These are phyloP conservation scores for Domatiomyces globalis DNA, from an alignment of 2,329 filamentous ascomycete genomes.

Conservation along the genomic window DNA sequence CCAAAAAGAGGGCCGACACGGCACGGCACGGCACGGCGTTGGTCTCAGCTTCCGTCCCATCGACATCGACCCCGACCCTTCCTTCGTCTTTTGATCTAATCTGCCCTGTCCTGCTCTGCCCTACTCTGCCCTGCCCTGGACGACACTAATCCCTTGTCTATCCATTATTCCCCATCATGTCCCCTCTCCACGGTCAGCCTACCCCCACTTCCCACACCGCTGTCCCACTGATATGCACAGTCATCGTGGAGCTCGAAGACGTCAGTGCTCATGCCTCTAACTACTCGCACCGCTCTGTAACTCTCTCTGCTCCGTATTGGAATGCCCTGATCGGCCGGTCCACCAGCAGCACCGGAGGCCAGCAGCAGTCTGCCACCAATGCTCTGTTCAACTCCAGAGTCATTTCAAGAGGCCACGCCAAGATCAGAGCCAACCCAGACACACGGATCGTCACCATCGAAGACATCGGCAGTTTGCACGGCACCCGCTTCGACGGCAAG, in stretches of 20 bases:
- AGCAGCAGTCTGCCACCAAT: slow-evolving; percentile 26
- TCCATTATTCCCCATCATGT: not conserved
- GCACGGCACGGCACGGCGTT: too few relatives aligned
- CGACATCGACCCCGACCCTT: too few relatives aligned
- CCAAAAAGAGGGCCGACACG: too few relatives aligned
- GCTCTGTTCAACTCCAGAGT: slow-evolving; percentile 34
- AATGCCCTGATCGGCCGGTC: slow-evolving; percentile 27
- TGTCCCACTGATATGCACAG: not conserved
- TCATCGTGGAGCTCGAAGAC: not conserved
- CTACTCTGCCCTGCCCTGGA: too few relatives aligned
- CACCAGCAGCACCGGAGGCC: slow-evolving; percentile 26
- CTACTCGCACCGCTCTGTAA: slow-evolving; percentile 20
- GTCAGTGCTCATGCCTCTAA: not conserved
- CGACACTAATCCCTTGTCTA: not conserved
- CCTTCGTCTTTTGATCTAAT: not conserved
- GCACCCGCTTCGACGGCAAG: slow-evolving; percentile 41
- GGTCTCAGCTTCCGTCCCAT: too few relatives aligned
- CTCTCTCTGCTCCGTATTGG: slow-evolving; percentile 20
- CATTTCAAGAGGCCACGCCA: slow-evolving; percentile 34
- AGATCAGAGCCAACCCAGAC: slow-evolving; percentile 19
- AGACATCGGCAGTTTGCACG: slow-evolving; percentile 48
- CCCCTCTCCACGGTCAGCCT: not conserved
- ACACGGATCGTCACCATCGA: slow-evolving; percentile 31
- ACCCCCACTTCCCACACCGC: not conserved
- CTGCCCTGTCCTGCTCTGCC: not conserved